These are phyloP conservation scores for Mycosphaerella sp. DNA, from an alignment of 2,329 filamentous ascomycete species.

Conservation along the genomic window DNA sequence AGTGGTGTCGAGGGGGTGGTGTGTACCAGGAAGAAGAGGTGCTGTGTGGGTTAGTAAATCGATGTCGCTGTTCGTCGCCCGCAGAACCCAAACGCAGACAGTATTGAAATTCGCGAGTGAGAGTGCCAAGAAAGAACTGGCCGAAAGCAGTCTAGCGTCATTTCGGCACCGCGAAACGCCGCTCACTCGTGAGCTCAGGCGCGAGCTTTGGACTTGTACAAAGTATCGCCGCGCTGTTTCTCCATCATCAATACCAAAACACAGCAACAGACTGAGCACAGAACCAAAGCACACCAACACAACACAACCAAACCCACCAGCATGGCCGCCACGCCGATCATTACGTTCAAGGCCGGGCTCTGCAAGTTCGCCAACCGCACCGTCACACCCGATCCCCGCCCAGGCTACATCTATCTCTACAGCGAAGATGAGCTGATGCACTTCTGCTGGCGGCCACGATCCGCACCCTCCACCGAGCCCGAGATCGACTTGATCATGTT, in stretches of 20 bases:
- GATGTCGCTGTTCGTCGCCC: constrained; percentile 11
- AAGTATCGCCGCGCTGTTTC: neutral
- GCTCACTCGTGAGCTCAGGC: no score
- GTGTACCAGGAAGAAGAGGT: constrained; percentile 9
- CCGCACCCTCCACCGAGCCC: constrained; percentile 61
- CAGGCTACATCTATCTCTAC: constrained; percentile 89
- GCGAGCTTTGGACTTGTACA: neutral
- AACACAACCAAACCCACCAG: constrained; percentile 25
- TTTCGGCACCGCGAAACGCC: no score
- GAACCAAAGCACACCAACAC: neutral
- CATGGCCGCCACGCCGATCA: constrained; percentile 81
- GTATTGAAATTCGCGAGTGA: no score
- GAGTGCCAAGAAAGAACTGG: no score
- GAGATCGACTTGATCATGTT: constrained; percentile 92
- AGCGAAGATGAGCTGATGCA: constrained; percentile 90
- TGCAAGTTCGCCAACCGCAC: constrained; percentile 61
- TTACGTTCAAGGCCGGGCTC: constrained; percentile 92
- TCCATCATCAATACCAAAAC: neutral
- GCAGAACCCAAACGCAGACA: neutral
- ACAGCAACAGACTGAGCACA: no score
- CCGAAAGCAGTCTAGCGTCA: no score
- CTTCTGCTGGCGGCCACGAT: constrained; percentile 92
- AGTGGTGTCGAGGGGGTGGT: neutral
- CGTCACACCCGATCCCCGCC: constrained; percentile 65
- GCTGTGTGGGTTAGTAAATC: constrained; percentile 13